Evolutionary conservation across 257 asterid genomes (phyloP).

Genomic region (Solanum sitiens): DNA sequence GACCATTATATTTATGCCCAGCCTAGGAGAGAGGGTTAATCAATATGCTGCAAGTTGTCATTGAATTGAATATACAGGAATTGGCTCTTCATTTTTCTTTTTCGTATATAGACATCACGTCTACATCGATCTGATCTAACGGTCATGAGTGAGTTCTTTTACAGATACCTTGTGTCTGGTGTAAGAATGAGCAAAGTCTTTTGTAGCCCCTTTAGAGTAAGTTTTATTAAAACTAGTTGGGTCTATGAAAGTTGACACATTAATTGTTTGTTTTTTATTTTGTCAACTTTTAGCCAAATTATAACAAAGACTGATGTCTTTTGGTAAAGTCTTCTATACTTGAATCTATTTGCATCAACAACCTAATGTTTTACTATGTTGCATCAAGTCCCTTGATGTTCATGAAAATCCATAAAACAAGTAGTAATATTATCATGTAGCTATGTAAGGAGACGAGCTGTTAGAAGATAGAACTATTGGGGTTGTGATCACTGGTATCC

Average conservation of each 20-base stretch:
- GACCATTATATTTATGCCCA: not conserved
- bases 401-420: not conserved
- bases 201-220: not conserved
- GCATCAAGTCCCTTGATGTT: not conserved
- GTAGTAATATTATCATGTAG: not conserved
- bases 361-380: not conserved
- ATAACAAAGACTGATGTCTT: not conserved
- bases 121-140: not conserved
- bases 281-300: not conserved
- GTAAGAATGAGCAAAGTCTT: not conserved
- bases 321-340: not conserved
- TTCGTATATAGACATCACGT: not conserved
- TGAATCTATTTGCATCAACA: not conserved
- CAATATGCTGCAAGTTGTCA: not conserved
- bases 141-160: slow-evolving; percentile 1
- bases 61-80: not conserved
- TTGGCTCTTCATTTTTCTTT: not conserved
- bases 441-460: not conserved
- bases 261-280: not conserved
- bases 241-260: not conserved
- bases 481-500: not conserved
- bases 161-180: not conserved
- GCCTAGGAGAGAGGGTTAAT: not conserved
- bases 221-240: not conserved
- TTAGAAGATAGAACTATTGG: not conserved